These are phyloP conservation scores for Petunia axillaris DNA, from an alignment of 257 asterid genomes.

Conservation along the genomic window DNA sequence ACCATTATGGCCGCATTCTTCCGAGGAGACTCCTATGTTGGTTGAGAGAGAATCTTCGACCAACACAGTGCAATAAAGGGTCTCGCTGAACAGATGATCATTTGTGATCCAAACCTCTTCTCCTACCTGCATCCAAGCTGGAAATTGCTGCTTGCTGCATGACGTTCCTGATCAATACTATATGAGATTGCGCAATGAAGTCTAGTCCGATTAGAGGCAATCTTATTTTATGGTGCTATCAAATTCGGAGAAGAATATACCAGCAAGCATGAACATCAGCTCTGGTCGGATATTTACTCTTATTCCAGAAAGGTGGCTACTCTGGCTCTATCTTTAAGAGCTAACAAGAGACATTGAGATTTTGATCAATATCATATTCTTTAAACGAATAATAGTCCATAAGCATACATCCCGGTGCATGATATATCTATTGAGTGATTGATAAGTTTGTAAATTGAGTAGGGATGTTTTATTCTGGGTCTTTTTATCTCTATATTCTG, in stretches of 20 bases:
- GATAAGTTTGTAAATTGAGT: constrained; percentile 14
- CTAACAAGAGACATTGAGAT: not conserved
- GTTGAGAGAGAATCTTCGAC: constrained; percentile 43
- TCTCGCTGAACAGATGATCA: not conserved
- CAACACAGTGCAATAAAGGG: not conserved
- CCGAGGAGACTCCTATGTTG: constrained; percentile 40
- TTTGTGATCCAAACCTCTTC: constrained; percentile 8
- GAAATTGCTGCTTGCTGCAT: not conserved
- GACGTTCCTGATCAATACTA: not conserved
- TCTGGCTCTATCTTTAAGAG: constrained; percentile 8
- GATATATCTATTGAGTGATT: not conserved
- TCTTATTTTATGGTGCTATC: not conserved
- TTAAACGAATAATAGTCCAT: not conserved
- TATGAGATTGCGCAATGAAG: not conserved
- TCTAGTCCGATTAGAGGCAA: not conserved
- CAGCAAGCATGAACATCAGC: not conserved
- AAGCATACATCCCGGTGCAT: not conserved
- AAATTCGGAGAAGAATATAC: not conserved
- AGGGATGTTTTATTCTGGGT: not conserved
- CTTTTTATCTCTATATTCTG: not conserved
- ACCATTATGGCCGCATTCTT: constrained; percentile 68
- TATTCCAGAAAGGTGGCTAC: not conserved
- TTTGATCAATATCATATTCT: not conserved
- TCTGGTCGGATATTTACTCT: not conserved
- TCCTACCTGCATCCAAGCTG: not conserved